Evolutionary conservation across 2,329 filamentous ascomycete genomes (phyloP), one percentile per base, ranked within the genome.

Genomic region (Ambrosiella xylebori): DNA sequence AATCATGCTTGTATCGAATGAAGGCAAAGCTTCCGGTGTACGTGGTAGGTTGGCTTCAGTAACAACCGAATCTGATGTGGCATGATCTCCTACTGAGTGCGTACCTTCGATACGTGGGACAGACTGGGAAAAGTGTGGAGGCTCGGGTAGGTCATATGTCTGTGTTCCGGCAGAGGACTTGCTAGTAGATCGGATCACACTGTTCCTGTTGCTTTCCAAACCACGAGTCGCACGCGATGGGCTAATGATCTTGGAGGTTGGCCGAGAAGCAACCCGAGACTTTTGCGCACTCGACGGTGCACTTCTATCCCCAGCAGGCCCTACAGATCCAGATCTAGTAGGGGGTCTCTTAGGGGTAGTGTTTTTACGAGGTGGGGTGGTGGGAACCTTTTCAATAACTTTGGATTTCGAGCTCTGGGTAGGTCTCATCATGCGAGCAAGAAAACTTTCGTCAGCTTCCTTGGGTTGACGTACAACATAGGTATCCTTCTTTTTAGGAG

Each of bases 381-480:
- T 62, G 1, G 74, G 70, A 1, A 67, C 67, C 70, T 86, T 88
- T 4, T 86, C 84, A 2, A 78, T 72, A 0, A 78, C 77, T 70
- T 87, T 88, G 62, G 75, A 82, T 7, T 82, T 76, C 4, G 82
- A 87, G 51, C 79, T 74, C 50, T 84, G 78, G 0, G 86, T 90
- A 1, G 86, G 86, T 45, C 85, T 75, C 80, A 84, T 89, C 85
- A 90, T 88, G 56, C 86, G 79, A n/a, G 84, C 85, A 35, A 90
- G 71, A 69, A 90, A 90, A 12, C 80, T 70, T 63, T 86, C 82
- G 62, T 87, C 83, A 1, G 85, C 74, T 15, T 77, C 76, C 52
- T 73, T 74, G 35, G 77, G 72, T 61, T 74, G 73, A 63, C 76
- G 76, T 1, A 72, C 67, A 6, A 74, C 62, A 55, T 76, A 64